phyloP scores from a whole-genome alignment of 495 filamentous ascomycete genomes.

The Astrothelium macrocarpum region DNA sequence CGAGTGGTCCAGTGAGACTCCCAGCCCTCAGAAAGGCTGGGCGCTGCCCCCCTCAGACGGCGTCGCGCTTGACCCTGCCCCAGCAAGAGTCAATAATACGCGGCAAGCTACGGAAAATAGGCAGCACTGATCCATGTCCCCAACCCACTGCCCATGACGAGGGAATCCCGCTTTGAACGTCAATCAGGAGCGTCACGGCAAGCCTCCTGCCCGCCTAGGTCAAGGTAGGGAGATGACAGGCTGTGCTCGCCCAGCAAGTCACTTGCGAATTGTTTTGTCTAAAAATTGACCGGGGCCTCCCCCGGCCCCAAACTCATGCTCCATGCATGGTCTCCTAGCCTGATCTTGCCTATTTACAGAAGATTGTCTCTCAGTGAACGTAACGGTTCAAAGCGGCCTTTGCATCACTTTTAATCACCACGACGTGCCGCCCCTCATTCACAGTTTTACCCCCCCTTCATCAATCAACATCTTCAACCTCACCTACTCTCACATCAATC shows the following conservation, averaged over 20 bases:
- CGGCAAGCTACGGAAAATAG: constrained; percentile 3
- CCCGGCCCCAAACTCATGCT: constrained; percentile 4
- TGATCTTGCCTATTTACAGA: constrained; percentile 9
- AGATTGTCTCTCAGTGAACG: neutral
- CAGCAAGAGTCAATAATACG: constrained; percentile 2
- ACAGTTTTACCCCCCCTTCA: neutral
- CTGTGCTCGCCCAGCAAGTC: neutral
- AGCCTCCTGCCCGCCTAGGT: constrained; percentile 1
- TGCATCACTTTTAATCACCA: constrained; percentile 7
- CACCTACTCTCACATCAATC: neutral
- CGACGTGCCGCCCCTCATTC: neutral
- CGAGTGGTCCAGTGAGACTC: constrained; percentile 3
- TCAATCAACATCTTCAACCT: neutral
- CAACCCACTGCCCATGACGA: constrained; percentile 1
- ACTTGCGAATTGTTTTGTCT: neutral
- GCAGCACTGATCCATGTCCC: constrained; percentile 1
- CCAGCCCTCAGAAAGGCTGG: constrained; percentile 3
- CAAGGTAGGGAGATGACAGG: constrained; percentile 3
- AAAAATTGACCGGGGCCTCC: neutral
- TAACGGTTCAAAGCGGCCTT: neutral
- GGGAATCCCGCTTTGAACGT: neutral
- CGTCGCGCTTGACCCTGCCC: constrained; percentile 1
- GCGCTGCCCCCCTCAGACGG: neutral
- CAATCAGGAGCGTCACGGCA: neutral
- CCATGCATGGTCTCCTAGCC: constrained; percentile 5